Base-by-base conservation (phyloP, 2,329 filamentous ascomycete genomes). In the Zalaria obscura region DNA sequence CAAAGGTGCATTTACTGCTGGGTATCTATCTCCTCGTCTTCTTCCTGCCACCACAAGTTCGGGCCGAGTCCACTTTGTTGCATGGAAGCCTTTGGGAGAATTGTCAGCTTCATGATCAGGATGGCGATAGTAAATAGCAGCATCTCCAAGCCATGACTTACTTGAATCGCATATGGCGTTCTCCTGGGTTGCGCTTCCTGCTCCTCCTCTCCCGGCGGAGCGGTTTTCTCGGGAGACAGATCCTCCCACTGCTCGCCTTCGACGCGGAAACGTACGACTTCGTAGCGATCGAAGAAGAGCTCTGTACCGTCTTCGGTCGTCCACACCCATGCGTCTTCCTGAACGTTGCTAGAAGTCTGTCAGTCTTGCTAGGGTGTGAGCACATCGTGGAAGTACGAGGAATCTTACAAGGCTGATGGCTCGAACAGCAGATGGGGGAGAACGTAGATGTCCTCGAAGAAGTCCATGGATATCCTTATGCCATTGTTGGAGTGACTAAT, bases 401-500 rank as follows among this genome's bases (percentile, higher is more conserved):
- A 26, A 65, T 18, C 78, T 64, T 63, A 87, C 81, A 84, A 94
- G 56, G 76, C 73, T 26, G 79, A 77, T n/a, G 76, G 78, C 27
- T 83, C 76, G 33, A 87, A 83, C 3, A 93, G 70, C 48, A 84
- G 76, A 42, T 78, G 73, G 31, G 75, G 76, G 75, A 85, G 47
- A 4, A 96, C 77, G 45, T 85, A 80, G 28, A 98, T 86, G 48
- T 96, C 88, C 52, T 89, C 83, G 52, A 95, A 98, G 60, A 98
- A 98, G 47, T 94, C 85, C 3, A 88, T 80, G 38, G 79, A 78
- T 45, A 96, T 85, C 36, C 83, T 76, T 53, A 93, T 85, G 32
- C 86, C 87, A 2, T 78, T 67, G 5, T 78, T 70, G 1, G 74
- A 80, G 31, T 80, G 79, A 49, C 77, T 79, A 48, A 80, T 80